Percentiles rank a stretch among this genome's conserved stretches.
Conservation (phyloP, 2,329 filamentous ascomycete genomes). For the Diatrype stigma region DNA sequence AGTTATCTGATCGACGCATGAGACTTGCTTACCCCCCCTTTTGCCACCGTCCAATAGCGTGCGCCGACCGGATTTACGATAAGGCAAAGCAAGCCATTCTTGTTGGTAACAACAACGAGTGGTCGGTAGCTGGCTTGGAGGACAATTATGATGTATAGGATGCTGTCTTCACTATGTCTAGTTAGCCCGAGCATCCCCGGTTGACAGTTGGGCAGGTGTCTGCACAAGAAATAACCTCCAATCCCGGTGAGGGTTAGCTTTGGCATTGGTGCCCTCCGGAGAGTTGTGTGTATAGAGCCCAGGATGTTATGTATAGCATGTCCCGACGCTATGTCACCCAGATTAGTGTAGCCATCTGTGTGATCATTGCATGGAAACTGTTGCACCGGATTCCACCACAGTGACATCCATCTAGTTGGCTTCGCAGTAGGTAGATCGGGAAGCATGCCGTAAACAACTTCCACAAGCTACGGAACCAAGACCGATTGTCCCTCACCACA, state of each 20-base stretch:
- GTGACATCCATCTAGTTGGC: not conserved
- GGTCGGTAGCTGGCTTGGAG: not conserved
- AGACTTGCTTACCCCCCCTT: not conserved
- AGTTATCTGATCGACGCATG: not conserved
- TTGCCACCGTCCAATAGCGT: not conserved
- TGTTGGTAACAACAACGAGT: not conserved
- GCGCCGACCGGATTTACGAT: not conserved
- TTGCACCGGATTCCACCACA: not conserved
- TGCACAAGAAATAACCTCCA: not conserved
- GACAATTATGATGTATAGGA: not conserved
- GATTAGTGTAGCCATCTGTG: not conserved
- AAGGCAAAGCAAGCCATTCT: not conserved
- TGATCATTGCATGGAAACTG: not conserved
- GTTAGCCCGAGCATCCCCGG: not conserved
- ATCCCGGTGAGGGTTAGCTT: not conserved
- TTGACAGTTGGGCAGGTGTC: not conserved
- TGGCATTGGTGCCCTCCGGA: not conserved
- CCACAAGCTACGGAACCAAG: not conserved
- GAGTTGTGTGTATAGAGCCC: not conserved
- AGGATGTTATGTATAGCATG: not conserved
- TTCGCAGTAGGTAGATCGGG: not conserved
- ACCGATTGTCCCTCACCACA: not conserved
- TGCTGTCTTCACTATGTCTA: not conserved
- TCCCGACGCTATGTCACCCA: not conserved
- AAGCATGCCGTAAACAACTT: not conserved